These are phyloP conservation scores for Letharia lupina DNA, from an alignment of 495 filamentous ascomycete genomes.

Conservation along the genomic window DNA sequence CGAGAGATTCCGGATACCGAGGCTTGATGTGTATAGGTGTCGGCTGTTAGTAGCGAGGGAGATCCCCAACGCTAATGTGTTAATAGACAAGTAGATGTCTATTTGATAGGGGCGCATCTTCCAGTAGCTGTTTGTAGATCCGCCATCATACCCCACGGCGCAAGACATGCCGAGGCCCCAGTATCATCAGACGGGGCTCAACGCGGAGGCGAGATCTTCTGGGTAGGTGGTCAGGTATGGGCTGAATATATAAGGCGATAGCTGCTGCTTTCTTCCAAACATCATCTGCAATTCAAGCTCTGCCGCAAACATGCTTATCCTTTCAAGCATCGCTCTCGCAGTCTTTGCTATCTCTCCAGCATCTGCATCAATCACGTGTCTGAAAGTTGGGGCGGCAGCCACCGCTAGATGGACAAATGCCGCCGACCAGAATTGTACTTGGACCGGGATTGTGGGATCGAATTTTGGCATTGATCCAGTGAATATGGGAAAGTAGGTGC, in stretches of 20 bases:
- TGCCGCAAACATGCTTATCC: not conserved
- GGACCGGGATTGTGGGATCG: constrained; percentile 20
- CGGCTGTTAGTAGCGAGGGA: not conserved
- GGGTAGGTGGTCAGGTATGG: not conserved
- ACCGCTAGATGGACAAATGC: constrained; percentile 20
- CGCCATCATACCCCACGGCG: not conserved
- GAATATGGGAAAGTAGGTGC: constrained; percentile 20
- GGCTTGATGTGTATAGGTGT: not conserved
- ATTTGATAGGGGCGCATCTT: constrained; percentile 5
- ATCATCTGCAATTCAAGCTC: not conserved
- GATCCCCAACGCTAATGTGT: too few relatives aligned
- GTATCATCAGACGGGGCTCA: not conserved
- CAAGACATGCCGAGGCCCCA: not conserved
- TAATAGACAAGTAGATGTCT: not conserved
- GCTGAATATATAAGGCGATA: not conserved
- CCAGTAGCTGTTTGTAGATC: not conserved
- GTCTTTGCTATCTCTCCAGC: not conserved
- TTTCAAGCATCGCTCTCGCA: not conserved
- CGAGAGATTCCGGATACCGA: not conserved
- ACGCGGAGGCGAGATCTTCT: not conserved
- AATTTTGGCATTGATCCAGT: constrained; percentile 19
- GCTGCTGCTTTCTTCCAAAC: not conserved
- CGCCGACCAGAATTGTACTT: constrained; percentile 12
- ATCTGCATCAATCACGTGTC: constrained; percentile 16
- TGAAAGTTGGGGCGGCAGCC: constrained; percentile 13